phyloP scores from a whole-genome alignment of 2,329 filamentous ascomycete genomes.

The Plectosphaerella cucumerina region DNA sequence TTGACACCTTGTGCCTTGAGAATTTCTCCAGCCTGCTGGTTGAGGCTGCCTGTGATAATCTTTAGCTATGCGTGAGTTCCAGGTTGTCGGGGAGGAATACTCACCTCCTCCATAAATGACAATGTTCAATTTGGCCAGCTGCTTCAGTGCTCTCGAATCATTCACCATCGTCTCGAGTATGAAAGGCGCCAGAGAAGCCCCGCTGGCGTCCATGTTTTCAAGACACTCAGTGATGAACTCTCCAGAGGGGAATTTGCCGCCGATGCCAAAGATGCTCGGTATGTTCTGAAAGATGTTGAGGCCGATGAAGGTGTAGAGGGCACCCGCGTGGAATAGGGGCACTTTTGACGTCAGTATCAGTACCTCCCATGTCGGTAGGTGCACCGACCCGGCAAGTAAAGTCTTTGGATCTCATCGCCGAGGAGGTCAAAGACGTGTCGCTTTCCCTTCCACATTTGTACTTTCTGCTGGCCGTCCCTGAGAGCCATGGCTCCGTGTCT shows the following conservation, averaged over 20 bases:
- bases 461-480: slow-evolving; percentile 21
- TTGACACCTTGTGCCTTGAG: slow-evolving; percentile 28
- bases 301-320: slow-evolving; percentile 18
- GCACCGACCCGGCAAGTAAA: slow-evolving; percentile 5
- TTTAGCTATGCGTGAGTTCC: slow-evolving; percentile 16
- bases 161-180: slow-evolving; percentile 38
- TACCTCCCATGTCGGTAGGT: slow-evolving; percentile 1
- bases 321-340: slow-evolving; percentile 35
- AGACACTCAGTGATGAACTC: slow-evolving; percentile 27
- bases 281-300: slow-evolving; percentile 24
- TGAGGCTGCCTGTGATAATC: slow-evolving; percentile 14
- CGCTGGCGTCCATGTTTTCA: slow-evolving; percentile 18
- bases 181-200: slow-evolving; percentile 28
- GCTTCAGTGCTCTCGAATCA: slow-evolving; percentile 20
- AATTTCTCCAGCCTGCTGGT: slow-evolving; percentile 29
- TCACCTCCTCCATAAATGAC: slow-evolving; percentile 34
- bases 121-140: slow-evolving; percentile 25
- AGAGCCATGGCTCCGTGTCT: slow-evolving; percentile 32
- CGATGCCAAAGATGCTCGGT: slow-evolving; percentile 21
- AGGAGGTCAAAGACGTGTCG: slow-evolving; percentile 7
- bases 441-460: slow-evolving; percentile 18
- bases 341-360: slow-evolving; percentile 15
- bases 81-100: slow-evolving; percentile 4
- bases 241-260: slow-evolving; percentile 27
- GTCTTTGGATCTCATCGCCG: background rate